Conservation (phyloP, 2,329 filamentous ascomycete species). For the Aspergillus versicolor region DNA sequence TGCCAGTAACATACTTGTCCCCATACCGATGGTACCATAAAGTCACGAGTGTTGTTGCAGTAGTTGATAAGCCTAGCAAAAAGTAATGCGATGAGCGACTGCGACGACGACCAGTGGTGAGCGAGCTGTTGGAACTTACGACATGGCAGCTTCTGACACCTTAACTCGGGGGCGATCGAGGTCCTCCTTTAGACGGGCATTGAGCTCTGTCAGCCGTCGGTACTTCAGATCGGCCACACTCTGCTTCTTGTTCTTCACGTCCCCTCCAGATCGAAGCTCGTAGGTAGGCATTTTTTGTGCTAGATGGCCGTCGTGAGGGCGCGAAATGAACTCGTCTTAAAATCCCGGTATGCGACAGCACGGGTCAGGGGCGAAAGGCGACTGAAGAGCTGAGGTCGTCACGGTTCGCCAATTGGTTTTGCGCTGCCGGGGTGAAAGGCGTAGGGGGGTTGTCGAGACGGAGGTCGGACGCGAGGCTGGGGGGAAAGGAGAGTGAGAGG, state of each 20-base stretch:
- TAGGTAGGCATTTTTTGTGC: conserved; percentile 57
- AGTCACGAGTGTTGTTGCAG: conserved; percentile 96
- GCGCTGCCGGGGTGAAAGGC: conserved; percentile 14
- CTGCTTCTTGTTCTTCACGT: conserved; percentile 89
- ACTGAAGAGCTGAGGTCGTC: not conserved
- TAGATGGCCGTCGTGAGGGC: not conserved
- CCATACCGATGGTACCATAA: conserved; percentile 98
- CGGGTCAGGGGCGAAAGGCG: conserved; percentile 1
- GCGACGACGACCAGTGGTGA: conserved; percentile 1
- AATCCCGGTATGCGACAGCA: conserved; percentile 33
- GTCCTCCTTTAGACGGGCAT: conserved; percentile 92
- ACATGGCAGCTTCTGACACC: conserved; percentile 87
- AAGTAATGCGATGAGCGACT: conserved; percentile 12
- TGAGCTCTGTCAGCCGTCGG: conserved; percentile 91
- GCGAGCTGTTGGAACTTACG: conserved; percentile 53
- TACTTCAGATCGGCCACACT: conserved; percentile 99
- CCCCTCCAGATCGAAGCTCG: conserved; percentile 64
- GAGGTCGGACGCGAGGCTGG: conserved; percentile 11
- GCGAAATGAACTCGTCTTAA: conserved; percentile 23
- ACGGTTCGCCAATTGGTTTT: conserved; percentile 7
- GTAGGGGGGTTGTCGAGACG: conserved; percentile 9
- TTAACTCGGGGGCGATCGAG: conserved; percentile 93
- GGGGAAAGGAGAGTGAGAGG: conserved; percentile 3
- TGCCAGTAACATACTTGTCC: conserved; percentile 59
- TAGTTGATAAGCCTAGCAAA: conserved; percentile 84